A percentile compares a stretch with the other conserved stretches of the same genome.
These are phyloP conservation scores for Oryza meyeriana DNA, from an alignment of 176 grass and related monocot genomes.

Conservation along the genomic window DNA sequence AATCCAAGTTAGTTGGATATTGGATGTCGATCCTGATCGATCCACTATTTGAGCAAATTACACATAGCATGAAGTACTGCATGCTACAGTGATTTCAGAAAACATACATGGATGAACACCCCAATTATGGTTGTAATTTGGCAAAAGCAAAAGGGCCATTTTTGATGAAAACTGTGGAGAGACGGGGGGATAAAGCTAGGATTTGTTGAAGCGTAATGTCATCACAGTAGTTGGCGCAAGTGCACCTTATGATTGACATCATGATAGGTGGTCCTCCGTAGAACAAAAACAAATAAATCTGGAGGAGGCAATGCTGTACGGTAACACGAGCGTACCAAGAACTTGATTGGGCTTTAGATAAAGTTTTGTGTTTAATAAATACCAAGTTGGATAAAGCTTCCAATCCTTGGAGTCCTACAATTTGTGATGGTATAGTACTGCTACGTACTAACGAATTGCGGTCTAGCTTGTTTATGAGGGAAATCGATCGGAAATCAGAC, in stretches of 20 bases:
- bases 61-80: too few relatives aligned
- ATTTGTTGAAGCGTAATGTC: conserved; percentile 35
- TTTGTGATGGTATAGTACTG: neutral
- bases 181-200: neutral
- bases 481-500: neutral
- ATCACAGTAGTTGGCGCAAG: conserved; percentile 29
- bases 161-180: neutral
- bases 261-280: conserved; percentile 2
- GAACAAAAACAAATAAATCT: neutral
- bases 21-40: too few relatives aligned
- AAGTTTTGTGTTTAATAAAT: neutral
- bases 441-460: neutral
- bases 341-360: neutral
- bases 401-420: neutral
- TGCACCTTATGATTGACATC: conserved; percentile 25
- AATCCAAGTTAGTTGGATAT: neutral
- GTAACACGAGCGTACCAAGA: neutral
- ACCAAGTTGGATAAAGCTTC: neutral
- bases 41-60: too few relatives aligned
- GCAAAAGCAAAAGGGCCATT: neutral
- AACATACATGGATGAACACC: neutral
- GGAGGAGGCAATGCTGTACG: neutral
- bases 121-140: neutral
- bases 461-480: neutral
- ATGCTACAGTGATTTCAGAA: too few relatives aligned